Percentiles rank a stretch among this genome's conserved stretches.
phyloP scores from a whole-genome alignment of 768 basidiomycete species.

The Pleurotus djamor region DNA sequence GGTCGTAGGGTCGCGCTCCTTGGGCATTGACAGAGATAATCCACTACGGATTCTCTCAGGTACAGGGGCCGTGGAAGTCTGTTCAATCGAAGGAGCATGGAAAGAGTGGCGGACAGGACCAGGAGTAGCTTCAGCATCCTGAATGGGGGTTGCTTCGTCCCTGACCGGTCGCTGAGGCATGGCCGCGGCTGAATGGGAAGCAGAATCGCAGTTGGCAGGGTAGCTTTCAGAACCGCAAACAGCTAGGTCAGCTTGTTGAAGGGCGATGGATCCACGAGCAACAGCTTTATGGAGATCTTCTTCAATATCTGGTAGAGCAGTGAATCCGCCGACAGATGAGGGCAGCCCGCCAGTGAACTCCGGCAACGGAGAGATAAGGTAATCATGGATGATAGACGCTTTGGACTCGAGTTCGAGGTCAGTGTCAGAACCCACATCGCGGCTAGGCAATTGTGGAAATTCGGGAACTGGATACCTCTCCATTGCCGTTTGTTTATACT shows the following conservation, averaged over 20 bases:
- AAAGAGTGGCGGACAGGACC: not conserved
- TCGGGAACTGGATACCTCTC: slow-evolving; percentile 6
- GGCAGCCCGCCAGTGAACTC: slow-evolving; percentile 33
- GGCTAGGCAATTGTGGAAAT: slow-evolving; percentile 4
- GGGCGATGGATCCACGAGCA: slow-evolving; percentile 7
- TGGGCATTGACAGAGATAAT: slow-evolving; percentile 7
- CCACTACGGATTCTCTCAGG: not conserved
- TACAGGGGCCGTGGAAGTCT: not conserved
- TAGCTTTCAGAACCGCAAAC: slow-evolving; percentile 17
- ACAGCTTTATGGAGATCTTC: slow-evolving; percentile 16
- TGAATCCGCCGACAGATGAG: slow-evolving; percentile 24
- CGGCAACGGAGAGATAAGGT: slow-evolving; percentile 37
- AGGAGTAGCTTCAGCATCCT: not conserved
- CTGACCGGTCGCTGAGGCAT: slow-evolving; percentile 3
- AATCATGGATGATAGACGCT: not conserved
- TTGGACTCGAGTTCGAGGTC: not conserved
- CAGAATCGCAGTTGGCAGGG: slow-evolving; percentile 10
- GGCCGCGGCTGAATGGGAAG: slow-evolving; percentile 1
- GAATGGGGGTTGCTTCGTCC: not conserved
- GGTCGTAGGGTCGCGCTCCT: not conserved
- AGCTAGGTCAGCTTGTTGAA: not conserved
- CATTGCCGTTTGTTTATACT: not conserved
- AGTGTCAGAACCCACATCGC: slow-evolving; percentile 3
- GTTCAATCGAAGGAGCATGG: not conserved
- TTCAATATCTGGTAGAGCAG: slow-evolving; percentile 33